phyloP scores from a whole-genome alignment of 2,329 filamentous ascomycete species.

The Thielaviopsis euricoi region DNA sequence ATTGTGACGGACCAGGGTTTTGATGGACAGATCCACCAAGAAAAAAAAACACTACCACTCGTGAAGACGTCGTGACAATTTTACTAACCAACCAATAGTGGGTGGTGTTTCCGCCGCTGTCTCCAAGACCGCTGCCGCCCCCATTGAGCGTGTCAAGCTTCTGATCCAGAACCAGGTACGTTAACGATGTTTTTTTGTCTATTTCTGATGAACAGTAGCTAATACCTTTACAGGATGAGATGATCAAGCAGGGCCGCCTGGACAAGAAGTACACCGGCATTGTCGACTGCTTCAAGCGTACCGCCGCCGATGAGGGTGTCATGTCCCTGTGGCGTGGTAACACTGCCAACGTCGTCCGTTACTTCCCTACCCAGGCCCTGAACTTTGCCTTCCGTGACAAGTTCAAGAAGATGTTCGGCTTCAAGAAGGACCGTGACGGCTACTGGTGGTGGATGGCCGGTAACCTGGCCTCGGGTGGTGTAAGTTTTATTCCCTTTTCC shows the following conservation, averaged over 20 bases:
- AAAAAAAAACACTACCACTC: neutral
- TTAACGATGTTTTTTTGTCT: neutral
- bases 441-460: constrained; percentile 98
- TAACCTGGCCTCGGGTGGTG: constrained; percentile 99
- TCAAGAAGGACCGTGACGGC: constrained; percentile 99
- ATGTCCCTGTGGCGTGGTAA: constrained; percentile 98
- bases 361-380: constrained; percentile 99
- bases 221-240: constrained; percentile 69
- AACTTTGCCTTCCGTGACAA: constrained; percentile 99
- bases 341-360: constrained; percentile 99
- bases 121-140: constrained; percentile 99
- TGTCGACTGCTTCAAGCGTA: constrained; percentile 86
- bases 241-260: constrained; percentile 97
- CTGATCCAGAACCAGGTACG: constrained; percentile 98
- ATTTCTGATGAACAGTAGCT: neutral
- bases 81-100: constrained; percentile 42
- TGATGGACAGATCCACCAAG: neutral
- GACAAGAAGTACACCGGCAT: constrained; percentile 95
- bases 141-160: constrained; percentile 99
- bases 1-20: neutral
- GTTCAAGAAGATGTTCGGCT: constrained; percentile 99
- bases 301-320: constrained; percentile 77
- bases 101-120: constrained; percentile 99
- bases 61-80: neutral
- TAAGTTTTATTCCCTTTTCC: constrained; percentile 33